A percentile compares a stretch with the other conserved stretches of the same genome.
phyloP scores from a whole-genome alignment of 2,329 filamentous ascomycete genomes.

The Mariannaea sp. region DNA sequence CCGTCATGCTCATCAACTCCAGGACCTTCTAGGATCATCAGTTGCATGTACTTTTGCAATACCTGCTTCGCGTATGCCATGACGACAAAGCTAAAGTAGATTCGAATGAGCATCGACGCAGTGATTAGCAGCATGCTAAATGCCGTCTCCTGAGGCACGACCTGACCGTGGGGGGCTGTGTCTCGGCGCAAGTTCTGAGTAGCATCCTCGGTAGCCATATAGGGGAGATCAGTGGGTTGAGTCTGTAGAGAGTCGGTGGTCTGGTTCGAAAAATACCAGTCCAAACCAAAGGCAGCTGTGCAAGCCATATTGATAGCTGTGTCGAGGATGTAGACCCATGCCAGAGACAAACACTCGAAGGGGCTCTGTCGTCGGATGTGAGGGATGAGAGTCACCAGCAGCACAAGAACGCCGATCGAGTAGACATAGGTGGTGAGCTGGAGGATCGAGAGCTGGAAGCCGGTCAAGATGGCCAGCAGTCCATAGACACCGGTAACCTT shows the following conservation, averaged over 20 bases:
- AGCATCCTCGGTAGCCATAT: slow-evolving; percentile 42
- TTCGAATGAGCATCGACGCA: slow-evolving; percentile 72
- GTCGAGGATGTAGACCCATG: slow-evolving; percentile 85
- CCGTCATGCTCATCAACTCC: slow-evolving; percentile 57
- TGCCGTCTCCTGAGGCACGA: slow-evolving; percentile 61
- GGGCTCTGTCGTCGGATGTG: slow-evolving; percentile 80
- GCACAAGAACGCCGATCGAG: slow-evolving; percentile 71
- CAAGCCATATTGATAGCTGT: slow-evolving; percentile 81
- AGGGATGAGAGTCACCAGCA: slow-evolving; percentile 72
- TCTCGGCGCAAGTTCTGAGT: slow-evolving; percentile 43
- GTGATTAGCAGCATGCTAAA: slow-evolving; percentile 80
- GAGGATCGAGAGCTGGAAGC: slow-evolving; percentile 78
- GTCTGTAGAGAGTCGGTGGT: slow-evolving; percentile 46
- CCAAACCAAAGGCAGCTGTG: slow-evolving; percentile 78
- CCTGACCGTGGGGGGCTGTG: slow-evolving; percentile 42
- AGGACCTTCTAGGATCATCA: slow-evolving; percentile 54
- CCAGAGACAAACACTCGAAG: slow-evolving; percentile 78
- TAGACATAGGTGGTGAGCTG: slow-evolving; percentile 94
- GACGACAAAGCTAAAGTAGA: slow-evolving; percentile 85
- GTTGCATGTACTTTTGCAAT: slow-evolving; percentile 66
- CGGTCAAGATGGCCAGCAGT: slow-evolving; percentile 84
- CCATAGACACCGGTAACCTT: slow-evolving; percentile 92
- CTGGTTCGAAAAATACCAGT: slow-evolving; percentile 79
- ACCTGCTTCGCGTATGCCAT: slow-evolving; percentile 81
- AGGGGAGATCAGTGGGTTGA: slow-evolving; percentile 31